A percentile compares a stretch with the other conserved stretches of the same genome.
Conservation (phyloP, 345 rosid species). For the Gynandropsis gynandra region DNA sequence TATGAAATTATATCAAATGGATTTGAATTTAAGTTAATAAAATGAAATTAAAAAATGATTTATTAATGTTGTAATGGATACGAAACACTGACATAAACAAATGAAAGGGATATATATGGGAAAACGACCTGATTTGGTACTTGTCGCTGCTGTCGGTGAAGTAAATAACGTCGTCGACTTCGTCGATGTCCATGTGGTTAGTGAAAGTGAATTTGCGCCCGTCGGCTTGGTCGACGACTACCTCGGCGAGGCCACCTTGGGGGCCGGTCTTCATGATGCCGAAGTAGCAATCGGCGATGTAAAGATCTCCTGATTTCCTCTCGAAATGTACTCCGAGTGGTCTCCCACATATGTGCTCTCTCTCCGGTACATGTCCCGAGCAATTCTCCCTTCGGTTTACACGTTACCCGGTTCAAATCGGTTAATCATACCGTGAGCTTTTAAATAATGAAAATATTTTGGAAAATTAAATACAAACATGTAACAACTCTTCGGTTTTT, state of each 20-base stretch:
- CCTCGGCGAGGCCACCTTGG: slow-evolving; percentile 50
- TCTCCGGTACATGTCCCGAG: slow-evolving; percentile 37
- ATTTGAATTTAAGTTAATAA: too few relatives aligned
- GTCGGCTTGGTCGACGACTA: slow-evolving; percentile 40
- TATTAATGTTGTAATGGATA: too few relatives aligned
- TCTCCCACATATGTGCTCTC: slow-evolving; percentile 57
- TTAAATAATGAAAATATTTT: too few relatives aligned
- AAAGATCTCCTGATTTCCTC: slow-evolving; percentile 55
- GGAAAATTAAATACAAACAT: too few relatives aligned
- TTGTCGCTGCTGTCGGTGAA: slow-evolving; percentile 58
- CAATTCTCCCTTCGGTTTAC: slow-evolving; percentile 52
- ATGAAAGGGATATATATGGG: too few relatives aligned
- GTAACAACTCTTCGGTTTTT: too few relatives aligned
- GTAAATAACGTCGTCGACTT: slow-evolving; percentile 47
- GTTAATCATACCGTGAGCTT: too few relatives aligned
- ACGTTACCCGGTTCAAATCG: too few relatives aligned
- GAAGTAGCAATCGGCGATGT: slow-evolving; percentile 63
- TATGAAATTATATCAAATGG: too few relatives aligned
- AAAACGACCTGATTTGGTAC: slow-evolving; percentile 56
- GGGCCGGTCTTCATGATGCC: slow-evolving; percentile 65
- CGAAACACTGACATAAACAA: too few relatives aligned
- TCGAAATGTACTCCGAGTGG: slow-evolving; percentile 64
- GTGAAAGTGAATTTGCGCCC: slow-evolving; percentile 48
- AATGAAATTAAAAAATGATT: too few relatives aligned
- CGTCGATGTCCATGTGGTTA: slow-evolving; percentile 67